These are phyloP conservation scores for Heterobasidion occidentale DNA, from an alignment of 1,284 basidiomycete species.

Conservation along the genomic window DNA sequence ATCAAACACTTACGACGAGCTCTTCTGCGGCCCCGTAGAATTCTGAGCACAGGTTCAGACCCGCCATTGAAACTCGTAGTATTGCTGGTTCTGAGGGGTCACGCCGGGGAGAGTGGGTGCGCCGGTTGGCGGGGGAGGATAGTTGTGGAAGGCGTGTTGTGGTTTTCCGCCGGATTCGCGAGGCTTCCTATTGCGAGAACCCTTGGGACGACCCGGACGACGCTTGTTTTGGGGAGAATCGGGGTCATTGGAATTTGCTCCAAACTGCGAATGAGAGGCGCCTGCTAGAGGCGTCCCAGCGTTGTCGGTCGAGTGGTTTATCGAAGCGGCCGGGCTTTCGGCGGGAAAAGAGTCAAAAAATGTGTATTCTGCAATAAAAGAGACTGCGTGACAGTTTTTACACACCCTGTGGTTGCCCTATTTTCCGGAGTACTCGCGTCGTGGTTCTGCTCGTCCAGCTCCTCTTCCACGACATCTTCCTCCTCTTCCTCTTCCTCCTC, in stretches of 20 bases:
- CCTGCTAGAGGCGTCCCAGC: slow-evolving; percentile 1
- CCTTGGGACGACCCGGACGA: slow-evolving; percentile 63
- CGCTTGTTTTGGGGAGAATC: slow-evolving; percentile 41
- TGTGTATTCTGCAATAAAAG: slow-evolving; percentile 6
- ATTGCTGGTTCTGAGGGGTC: slow-evolving; percentile 62
- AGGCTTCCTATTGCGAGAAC: slow-evolving; percentile 63
- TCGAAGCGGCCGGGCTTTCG: slow-evolving; percentile 13
- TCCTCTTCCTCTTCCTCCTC: slow-evolving; percentile 63
- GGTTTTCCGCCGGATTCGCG: slow-evolving; percentile 28
- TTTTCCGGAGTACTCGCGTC: slow-evolving; percentile 20
- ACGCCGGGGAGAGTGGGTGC: slow-evolving; percentile 23
- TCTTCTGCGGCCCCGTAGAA: slow-evolving; percentile 81
- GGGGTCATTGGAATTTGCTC: slow-evolving; percentile 5
- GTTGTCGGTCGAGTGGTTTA: not conserved
- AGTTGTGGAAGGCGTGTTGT: slow-evolving; percentile 28
- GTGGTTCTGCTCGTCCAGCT: slow-evolving; percentile 38
- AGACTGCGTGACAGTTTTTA: slow-evolving; percentile 14
- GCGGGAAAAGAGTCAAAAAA: slow-evolving; percentile 9
- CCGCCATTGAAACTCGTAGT: slow-evolving; percentile 80
- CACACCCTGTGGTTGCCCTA: slow-evolving; percentile 24
- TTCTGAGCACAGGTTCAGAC: slow-evolving; percentile 73
- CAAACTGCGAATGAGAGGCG: slow-evolving; percentile 5
- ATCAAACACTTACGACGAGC: slow-evolving; percentile 52
- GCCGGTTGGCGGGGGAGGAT: slow-evolving; percentile 22
- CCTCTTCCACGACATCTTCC: slow-evolving; percentile 61